A percentile compares a stretch with the other conserved stretches of the same genome.
These are phyloP conservation scores for Geranomyces variabilis DNA, from an alignment of 192 early-diverging fungal genomes.

Conservation along the genomic window DNA sequence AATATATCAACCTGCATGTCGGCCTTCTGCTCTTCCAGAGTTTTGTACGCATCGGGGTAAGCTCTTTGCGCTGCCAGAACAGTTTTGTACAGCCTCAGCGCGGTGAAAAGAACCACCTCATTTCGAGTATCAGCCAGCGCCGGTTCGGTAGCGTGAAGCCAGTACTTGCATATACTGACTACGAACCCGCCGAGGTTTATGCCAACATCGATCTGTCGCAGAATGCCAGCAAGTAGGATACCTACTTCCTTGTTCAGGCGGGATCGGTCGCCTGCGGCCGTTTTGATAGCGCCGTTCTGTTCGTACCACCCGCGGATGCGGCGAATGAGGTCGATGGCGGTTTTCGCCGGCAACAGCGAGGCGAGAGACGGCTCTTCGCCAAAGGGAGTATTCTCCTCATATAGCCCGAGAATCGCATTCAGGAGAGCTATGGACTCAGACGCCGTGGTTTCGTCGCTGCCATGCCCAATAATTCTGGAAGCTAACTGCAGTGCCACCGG, in stretches of 20 bases:
- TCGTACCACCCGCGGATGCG: conserved; percentile 33
- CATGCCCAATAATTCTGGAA: background rate
- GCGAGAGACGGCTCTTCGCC: background rate
- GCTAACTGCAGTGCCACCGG: background rate
- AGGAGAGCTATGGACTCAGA: background rate
- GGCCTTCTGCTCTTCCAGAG: background rate
- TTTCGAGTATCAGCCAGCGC: background rate
- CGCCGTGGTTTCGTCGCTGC: background rate
- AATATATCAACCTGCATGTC: background rate
- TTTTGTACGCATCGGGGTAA: conserved; percentile 12
- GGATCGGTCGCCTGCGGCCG: background rate
- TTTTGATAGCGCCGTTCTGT: conserved; percentile 13
- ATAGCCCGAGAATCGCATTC: conserved; percentile 6
- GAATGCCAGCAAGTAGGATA: conserved; percentile 20
- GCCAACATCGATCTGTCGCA: conserved; percentile 37
- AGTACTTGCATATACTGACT: conserved; percentile 26
- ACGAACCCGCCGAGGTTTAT: conserved; percentile 46
- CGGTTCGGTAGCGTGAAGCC: conserved; percentile 13
- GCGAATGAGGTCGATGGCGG: conserved; percentile 4
- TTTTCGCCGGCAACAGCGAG: background rate
- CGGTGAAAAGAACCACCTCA: conserved; percentile 12
- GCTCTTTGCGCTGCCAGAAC: background rate
- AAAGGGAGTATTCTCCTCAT: background rate
- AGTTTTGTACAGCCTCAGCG: background rate
- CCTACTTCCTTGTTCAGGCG: conserved; percentile 23